These are phyloP conservation scores for Collariella sp. DNA, from an alignment of 495 filamentous ascomycete species.

Conservation along the genomic window DNA sequence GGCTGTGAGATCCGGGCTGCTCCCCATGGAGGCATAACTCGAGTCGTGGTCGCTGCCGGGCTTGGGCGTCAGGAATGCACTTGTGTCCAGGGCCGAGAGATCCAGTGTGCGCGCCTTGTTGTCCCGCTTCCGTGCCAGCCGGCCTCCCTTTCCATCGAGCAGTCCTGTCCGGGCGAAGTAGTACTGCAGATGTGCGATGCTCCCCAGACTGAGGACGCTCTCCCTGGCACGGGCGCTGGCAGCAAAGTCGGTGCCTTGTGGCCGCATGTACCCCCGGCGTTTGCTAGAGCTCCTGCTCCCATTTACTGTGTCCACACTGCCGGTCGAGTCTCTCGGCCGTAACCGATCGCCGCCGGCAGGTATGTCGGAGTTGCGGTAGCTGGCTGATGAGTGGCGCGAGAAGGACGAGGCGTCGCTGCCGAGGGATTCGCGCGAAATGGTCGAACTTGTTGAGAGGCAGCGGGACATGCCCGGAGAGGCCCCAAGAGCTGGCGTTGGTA, in stretches of 20 bases:
- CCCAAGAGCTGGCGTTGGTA: constrained; percentile 58
- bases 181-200: constrained; percentile 95
- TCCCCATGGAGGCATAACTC: constrained; percentile 48
- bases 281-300: constrained; percentile 37
- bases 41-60: constrained; percentile 42
- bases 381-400: constrained; percentile 45
- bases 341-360: constrained; percentile 36
- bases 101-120: constrained; percentile 45
- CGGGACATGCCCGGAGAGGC: constrained; percentile 56
- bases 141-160: constrained; percentile 86
- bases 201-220: constrained; percentile 90
- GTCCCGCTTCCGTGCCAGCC: constrained; percentile 62
- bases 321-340: constrained; percentile 40
- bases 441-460: constrained; percentile 69
- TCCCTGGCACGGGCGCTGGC: constrained; percentile 81
- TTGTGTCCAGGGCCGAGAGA: constrained; percentile 35
- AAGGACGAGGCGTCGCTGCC: constrained; percentile 42
- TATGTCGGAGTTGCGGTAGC: constrained; percentile 32
- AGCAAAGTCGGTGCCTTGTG: constrained; percentile 83
- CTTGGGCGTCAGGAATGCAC: constrained; percentile 33
- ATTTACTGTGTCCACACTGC: constrained; percentile 30
- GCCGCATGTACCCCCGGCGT: constrained; percentile 80
- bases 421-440: constrained; percentile 46
- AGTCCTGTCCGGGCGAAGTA: constrained; percentile 94
- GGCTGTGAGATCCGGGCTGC: constrained; percentile 43